phyloP scores from a whole-genome alignment of 495 filamentous ascomycete genomes.

The Podospora didyma region DNA sequence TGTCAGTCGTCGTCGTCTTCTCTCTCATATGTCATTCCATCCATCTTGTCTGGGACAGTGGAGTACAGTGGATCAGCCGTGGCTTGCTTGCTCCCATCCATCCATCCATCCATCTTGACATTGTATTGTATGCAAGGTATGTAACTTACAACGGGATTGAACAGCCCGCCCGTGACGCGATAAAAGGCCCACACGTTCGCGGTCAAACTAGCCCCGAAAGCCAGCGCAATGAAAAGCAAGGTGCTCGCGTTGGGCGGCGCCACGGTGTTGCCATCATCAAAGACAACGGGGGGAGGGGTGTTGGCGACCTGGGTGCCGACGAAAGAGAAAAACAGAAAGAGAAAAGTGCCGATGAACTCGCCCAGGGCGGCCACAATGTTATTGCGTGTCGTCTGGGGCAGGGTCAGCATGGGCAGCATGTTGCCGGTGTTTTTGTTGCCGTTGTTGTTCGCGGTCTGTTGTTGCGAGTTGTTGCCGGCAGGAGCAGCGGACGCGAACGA shows the following conservation, averaged over 20 bases:
- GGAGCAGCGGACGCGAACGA: slow-evolving; percentile 8
- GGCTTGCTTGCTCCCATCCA: background rate
- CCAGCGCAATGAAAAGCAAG: slow-evolving; percentile 66
- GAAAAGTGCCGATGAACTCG: slow-evolving; percentile 76
- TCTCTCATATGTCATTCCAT: background rate
- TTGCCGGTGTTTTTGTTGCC: no score
- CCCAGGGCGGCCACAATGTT: slow-evolving; percentile 59
- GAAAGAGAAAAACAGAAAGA: slow-evolving; percentile 83
- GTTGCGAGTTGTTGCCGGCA: background rate
- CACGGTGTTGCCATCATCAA: slow-evolving; percentile 18
- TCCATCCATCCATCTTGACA: no score
- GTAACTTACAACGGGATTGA: slow-evolving; percentile 63
- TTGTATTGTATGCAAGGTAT: no score
- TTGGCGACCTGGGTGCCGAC: slow-evolving; percentile 73
- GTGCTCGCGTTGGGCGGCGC: slow-evolving; percentile 32
- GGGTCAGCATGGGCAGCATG: slow-evolving; percentile 21
- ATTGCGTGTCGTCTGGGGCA: slow-evolving; percentile 22
- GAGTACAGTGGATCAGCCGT: background rate
- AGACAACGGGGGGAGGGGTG: slow-evolving; percentile 27
- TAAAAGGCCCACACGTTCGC: slow-evolving; percentile 88
- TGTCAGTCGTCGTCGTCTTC: background rate
- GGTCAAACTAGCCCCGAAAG: slow-evolving; percentile 70
- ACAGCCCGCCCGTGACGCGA: slow-evolving; percentile 72
- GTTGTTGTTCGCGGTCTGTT: background rate
- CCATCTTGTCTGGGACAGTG: background rate